These are phyloP conservation scores for Yamadazyma taylorii DNA, from an alignment of 1,139 yeast genomes.

Conservation along the genomic window DNA sequence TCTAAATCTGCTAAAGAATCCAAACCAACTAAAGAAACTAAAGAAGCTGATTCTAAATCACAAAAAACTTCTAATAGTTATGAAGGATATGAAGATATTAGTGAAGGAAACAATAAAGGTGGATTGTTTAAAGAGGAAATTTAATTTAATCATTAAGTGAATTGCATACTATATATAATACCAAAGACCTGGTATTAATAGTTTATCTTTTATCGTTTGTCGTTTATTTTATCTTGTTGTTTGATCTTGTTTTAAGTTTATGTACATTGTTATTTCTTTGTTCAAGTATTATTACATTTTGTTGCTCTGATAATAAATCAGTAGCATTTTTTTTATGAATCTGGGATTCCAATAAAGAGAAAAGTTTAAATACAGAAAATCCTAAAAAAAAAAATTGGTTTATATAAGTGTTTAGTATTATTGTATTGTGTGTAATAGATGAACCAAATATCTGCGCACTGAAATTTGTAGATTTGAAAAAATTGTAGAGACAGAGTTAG, in stretches of 20 bases:
- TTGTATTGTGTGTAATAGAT: conserved; percentile 1
- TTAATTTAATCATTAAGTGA: conserved; percentile 13
- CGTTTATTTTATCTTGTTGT: no score
- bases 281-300: no score
- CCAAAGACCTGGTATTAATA: no score
- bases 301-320: no score
- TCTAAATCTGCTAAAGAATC: background rate
- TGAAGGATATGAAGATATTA: conserved; percentile 28
- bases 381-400: conserved; percentile 1
- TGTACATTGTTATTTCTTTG: no score
- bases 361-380: background rate
- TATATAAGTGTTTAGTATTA: conserved; percentile 2
- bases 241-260: no score
- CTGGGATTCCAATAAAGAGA: conserved; percentile 1
- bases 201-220: no score
- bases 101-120: conserved; percentile 27
- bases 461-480: background rate
- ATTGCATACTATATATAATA: background rate
- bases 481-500: background rate
- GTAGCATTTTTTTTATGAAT: background rate
- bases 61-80: conserved; percentile 13
- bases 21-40: conserved; percentile 4
- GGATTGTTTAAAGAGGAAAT: conserved; percentile 49
- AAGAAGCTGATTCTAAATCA: conserved; percentile 12
- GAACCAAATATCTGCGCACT: background rate